Evolutionary conservation across 495 filamentous ascomycete species (phyloP), one percentile per base, ranked within the genome.

Genomic region (Hyaloscypha variabilis): DNA sequence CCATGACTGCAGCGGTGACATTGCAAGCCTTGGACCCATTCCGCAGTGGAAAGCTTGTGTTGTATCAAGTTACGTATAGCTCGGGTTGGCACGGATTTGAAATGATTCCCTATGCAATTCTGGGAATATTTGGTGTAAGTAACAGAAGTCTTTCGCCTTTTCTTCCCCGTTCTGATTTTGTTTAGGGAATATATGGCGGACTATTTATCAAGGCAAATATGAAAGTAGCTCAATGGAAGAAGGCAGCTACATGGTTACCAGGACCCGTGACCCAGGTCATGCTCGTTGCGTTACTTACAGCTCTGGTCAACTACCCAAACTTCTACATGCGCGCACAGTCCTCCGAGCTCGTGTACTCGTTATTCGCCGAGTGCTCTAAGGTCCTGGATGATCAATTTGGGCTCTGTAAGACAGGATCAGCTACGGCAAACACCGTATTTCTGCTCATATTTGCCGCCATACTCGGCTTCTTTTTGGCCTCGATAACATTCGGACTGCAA

Each of bases 21-120:
- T 77, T 99, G 29, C 94, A 99, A 74, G 91, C 91, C 30, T 84
- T 97, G 62, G 94, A 99, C 73, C 95, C 95, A 14, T 98, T 98
- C 75, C 85, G 95, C 49, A 97, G 94, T 3, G 95, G 96, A 23
- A 97, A 98, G 72, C 88, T 99, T 60, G 95, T 98, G 58, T 79
- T 98, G 21, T 99, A 97, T 77, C 94, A 99, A 76, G 94, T 98
- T 68, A 96, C 91, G 10, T 98, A 98, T 77, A 92, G 89, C 60
- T 86, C 85, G 28, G 88, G 90, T 55, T 99, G 95, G 95, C 95
- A 98, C 75, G 91, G 87, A 56, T 98, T 98, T 69, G 95, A 99
- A 75, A 85, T 97, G 50, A 81, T 96, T 29, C 95, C 94, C 0
- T 99, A 95, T 72, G 85, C 88, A 56, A 74, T 97, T 34, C 85